Evolutionary conservation across 129 eudicot species (phyloP).

Genomic region (Ambrosia artemisiifolia): DNA sequence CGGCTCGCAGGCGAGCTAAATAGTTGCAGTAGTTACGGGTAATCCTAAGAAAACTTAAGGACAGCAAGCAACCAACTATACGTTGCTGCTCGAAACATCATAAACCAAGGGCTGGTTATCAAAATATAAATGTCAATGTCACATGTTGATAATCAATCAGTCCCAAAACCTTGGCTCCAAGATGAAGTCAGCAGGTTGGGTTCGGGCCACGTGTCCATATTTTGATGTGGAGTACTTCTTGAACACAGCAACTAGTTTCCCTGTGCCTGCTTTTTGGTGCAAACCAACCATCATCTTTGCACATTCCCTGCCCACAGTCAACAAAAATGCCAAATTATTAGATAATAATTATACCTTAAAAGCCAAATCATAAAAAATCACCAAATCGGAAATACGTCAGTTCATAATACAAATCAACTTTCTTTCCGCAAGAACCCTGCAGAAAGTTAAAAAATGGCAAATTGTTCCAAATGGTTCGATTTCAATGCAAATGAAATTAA

Average conservation of each 20-base stretch:
- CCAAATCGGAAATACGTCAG: too few relatives aligned
- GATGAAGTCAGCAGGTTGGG: conserved; percentile 64
- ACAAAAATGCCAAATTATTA: background rate
- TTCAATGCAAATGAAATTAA: too few relatives aligned
- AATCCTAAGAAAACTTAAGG: background rate
- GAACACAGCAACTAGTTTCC: conserved; percentile 69
- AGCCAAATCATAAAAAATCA: too few relatives aligned
- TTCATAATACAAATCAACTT: too few relatives aligned
- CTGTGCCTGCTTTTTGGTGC: conserved; percentile 63
- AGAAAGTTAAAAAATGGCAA: too few relatives aligned
- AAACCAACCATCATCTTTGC: conserved; percentile 58
- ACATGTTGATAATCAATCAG: too few relatives aligned
- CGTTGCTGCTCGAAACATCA: conserved; percentile 15
- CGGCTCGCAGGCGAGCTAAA: background rate
- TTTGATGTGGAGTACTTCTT: conserved; percentile 69
- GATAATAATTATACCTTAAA: too few relatives aligned
- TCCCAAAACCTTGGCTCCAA: conserved; percentile 34
- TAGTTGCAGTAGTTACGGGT: background rate
- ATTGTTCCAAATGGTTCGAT: background rate
- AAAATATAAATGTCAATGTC: too few relatives aligned
- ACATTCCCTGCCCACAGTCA: conserved; percentile 52
- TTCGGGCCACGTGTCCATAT: conserved; percentile 60
- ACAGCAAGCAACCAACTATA: conserved; percentile 13
- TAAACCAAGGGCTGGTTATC: background rate
- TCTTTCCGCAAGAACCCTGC: too few relatives aligned